Evolutionary conservation across 495 filamentous ascomycete genomes (phyloP), one percentile per base, ranked within the genome.

Genomic region (Amphirosellinia nigrospora): DNA sequence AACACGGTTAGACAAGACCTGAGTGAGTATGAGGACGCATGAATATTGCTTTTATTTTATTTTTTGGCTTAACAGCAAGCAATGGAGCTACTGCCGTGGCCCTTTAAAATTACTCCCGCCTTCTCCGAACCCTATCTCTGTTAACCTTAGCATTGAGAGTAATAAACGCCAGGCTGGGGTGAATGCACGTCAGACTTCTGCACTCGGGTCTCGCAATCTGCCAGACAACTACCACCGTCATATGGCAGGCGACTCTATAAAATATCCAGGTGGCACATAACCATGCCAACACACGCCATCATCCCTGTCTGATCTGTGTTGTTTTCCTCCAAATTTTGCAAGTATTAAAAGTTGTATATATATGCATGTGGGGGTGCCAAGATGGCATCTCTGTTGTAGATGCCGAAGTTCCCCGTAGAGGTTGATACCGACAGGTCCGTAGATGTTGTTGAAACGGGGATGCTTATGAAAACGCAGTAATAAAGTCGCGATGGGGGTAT

Each of bases 401-500:
- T 38, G 41, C 41, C 7, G 9, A n/a, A 52, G 66, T 61, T 52
- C 30, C 34, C 52, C 39, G 52, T 8, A 30, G 46, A 52, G 15
- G 32, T 68, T 15, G 32, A 56, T 38, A 48, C 15, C 26, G 68
- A 36, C 30, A 43, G 45, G 60, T 48, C 48, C 46, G 46, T 11
- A 6, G 45, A 26, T 38, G 16, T 26, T 55, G 67, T 64, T 64
- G 68, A 70, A 70, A 26, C 36, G 46, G 48, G 15, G 38, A 70
- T 32, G 30, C 53, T 38, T 43, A 50, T 58, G 26, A 58, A 64
- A 64, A 64, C 46, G 68, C 68, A 46, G 28, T 64, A 63, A 56
- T 16, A 28, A 64, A 64, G 38, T 64, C 50, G 36, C 26, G 48
- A 46, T 52, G 36, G 68, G 64, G 59, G 60, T 78, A 78, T 76